Percentiles rank a stretch among this genome's conserved stretches.
Conservation (phyloP, 306 rosid genomes). For the Vigna nakashimae region DNA sequence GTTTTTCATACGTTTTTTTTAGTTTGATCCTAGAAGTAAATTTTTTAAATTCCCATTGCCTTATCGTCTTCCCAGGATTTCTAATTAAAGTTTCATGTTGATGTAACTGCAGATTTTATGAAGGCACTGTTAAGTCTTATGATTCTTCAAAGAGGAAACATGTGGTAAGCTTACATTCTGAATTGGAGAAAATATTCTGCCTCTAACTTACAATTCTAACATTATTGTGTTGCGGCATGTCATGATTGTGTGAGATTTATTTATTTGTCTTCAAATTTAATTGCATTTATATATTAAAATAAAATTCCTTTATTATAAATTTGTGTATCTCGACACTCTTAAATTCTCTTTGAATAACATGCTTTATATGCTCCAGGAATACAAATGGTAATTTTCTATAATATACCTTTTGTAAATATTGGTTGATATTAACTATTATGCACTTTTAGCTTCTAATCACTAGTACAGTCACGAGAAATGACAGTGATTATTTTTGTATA, state of each 20-base stretch:
- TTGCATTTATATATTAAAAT: too few species aligned
- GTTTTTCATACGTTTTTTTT: constrained; percentile 8
- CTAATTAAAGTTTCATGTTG: constrained; percentile 38
- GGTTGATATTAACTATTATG: too few species aligned
- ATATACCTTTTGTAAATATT: too few species aligned
- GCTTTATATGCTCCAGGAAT: too few species aligned
- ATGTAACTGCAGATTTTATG: constrained; percentile 72
- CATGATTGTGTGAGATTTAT: background rate
- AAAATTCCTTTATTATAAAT: too few species aligned
- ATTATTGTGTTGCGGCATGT: constrained; percentile 39
- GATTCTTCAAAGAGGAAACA: constrained; percentile 84
- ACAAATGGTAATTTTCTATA: too few species aligned
- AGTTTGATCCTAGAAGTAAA: constrained; percentile 29
- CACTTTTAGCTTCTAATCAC: too few species aligned
- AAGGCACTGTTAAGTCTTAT: constrained; percentile 82
- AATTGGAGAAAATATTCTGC: constrained; percentile 29
- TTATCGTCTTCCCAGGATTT: constrained; percentile 24
- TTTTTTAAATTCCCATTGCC: constrained; percentile 1
- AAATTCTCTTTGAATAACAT: too few species aligned
- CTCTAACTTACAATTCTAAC: constrained; percentile 38
- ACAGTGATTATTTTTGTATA: too few species aligned
- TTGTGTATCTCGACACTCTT: too few species aligned
- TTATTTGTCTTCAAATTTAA: too few species aligned
- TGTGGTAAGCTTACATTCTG: constrained; percentile 67
- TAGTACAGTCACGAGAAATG: too few species aligned